Evolutionary conservation across 1,284 basidiomycete genomes (phyloP), one percentile per base, ranked within the genome.

Genomic region (Lignosus rhinocerotis): DNA sequence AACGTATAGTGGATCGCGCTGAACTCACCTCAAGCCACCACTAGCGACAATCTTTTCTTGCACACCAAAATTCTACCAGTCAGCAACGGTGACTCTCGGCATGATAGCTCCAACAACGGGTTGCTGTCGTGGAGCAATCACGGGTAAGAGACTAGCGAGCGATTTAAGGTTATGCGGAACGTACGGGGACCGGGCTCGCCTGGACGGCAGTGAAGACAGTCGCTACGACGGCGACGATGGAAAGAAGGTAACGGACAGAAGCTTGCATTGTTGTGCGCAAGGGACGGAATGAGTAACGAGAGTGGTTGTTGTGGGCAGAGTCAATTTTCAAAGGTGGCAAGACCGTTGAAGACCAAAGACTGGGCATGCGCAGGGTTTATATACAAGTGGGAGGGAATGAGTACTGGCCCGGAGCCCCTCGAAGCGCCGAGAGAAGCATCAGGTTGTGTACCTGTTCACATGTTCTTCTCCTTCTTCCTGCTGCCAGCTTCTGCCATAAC

Each of bases 51-150:
- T 25, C 25, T 25, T 25, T 25, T 25, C 25, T 39, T 39, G 51
- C 25, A 46, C 41, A 34, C 21, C 48, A 43, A 7, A 36, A 41
- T n/a, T 55, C 55, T 43, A 64, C 62, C 62, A 64, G 59, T 64
- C 62, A 53, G 62, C 62, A 51, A 61, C 55, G 50, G 62, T 64
- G 49, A 64, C 58, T 55, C 56, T 25, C 58, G 38, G 62, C 57
- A 36, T 64, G 59, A 36, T 57, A 59, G 46, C 62, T 56, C 56
- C 61, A 25, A 4, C 56, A 44, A 43, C 57, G 21, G 52, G 38
- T 50, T 55, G 49, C 53, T 58, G 34, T 21, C 21, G 17, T 19
- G 31, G 32, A 42, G 31, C 16, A 5, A 34, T 14, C 25, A 25
- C 25, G 25, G 25, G 25, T 25, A 48, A 30, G 46, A 31, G 45